Evolutionary conservation across 1,284 basidiomycete species (phyloP), one percentile per base, ranked within the genome.

Genomic region (Ustilago shanxiensis): DNA sequence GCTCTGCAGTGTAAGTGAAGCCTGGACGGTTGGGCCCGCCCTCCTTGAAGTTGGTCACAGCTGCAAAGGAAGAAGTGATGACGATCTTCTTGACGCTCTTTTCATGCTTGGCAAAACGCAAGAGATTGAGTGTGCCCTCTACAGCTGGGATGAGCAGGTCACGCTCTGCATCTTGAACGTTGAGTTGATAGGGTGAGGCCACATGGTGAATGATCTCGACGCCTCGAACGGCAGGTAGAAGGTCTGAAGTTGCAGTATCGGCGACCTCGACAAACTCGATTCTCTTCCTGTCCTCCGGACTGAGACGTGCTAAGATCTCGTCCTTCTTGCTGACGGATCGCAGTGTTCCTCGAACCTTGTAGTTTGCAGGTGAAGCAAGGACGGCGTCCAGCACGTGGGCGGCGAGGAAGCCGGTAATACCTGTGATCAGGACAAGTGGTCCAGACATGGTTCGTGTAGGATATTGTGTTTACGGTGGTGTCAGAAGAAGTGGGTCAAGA

Each of bases 111-210:
- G 84, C 84, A 28, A 77, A 80, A 6, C 74, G 66, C 10, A 86
- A 66, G 5, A 87, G 65, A 26, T 81, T 79, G 26, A 86, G 70
- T 0, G 85, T 87, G 2, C 86, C 86, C 45, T 86, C 79, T 35
- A 87, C 72, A 11, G 86, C 86, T 0, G 86, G 86, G 20, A 75
- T 70, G 49, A 87, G 79, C 49, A 87, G 76, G 57, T 87, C 84
- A 31, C 72, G 71, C 63, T 83, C 80, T 16, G 84, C 79, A 60
- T 87, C 86, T 33, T 76, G 57, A 16, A 84, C 79, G 26, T 79
- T 68, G 52, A 81, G 63, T 55, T 83, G 78, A 69, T 81, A 85
- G 2, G 84, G 80, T 29, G 70, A 86, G 28, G 75, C 75, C 2
- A 60, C 60, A 33, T 79, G 73, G 44, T 73, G 67, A 31, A 86